Conservation (phyloP, 148 eudicot species). For the Salicornia ramosissima region DNA sequence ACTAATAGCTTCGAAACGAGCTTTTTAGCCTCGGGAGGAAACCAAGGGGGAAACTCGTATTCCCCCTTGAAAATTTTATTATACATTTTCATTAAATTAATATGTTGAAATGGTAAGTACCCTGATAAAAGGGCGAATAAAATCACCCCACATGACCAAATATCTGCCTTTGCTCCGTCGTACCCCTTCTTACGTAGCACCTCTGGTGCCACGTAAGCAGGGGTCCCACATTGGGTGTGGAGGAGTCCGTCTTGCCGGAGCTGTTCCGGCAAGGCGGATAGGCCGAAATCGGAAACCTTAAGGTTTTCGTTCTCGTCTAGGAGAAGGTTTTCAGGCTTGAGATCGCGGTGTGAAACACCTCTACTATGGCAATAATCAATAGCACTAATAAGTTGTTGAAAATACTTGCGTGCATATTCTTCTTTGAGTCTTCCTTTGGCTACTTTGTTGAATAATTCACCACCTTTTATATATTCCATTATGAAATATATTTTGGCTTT, state of each 20-base stretch:
- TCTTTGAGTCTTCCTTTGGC: conserved; percentile 48
- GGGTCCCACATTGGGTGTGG: conserved; percentile 79
- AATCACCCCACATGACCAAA: conserved; percentile 81
- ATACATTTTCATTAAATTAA: conserved; percentile 65
- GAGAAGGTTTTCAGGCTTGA: conserved; percentile 50
- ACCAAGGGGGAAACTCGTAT: conserved; percentile 62
- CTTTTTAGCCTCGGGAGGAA: conserved; percentile 45
- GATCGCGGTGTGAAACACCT: conserved; percentile 48
- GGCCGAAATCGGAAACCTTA: conserved; percentile 65
- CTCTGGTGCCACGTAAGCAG: conserved; percentile 80
- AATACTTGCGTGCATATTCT: conserved; percentile 48
- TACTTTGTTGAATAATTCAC: conserved; percentile 55
- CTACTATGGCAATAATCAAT: conserved; percentile 51
- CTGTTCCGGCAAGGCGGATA: conserved; percentile 66
- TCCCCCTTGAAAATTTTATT: conserved; percentile 52
- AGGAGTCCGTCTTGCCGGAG: conserved; percentile 54
- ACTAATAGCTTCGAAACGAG: conserved; percentile 55
- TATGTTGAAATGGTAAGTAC: conserved; percentile 58
- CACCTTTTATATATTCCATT: conserved; percentile 68
- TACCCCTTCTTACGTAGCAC: conserved; percentile 58
- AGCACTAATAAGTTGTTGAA: conserved; percentile 48
- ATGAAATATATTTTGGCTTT: conserved; percentile 49
- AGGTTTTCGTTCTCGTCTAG: conserved; percentile 53
- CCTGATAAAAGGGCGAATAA: conserved; percentile 58
- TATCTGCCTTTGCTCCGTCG: conserved; percentile 58